A percentile compares a stretch with the other conserved stretches of the same genome.
Conservation (phyloP, 23 red algal species). For the Gracilaria gracilis region DNA sequence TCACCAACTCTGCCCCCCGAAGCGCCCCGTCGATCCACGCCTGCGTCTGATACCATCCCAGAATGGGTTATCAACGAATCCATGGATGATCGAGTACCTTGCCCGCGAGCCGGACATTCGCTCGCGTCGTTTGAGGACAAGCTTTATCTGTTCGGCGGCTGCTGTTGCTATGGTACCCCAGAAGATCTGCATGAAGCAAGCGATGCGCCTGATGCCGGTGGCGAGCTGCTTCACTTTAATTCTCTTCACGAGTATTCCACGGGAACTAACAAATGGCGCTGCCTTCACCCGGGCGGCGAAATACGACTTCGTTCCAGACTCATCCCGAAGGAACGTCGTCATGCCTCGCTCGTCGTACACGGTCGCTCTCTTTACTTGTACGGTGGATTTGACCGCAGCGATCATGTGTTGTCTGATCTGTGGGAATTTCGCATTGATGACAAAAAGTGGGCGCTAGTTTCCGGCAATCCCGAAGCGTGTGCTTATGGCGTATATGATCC, state of each 20-base stretch:
- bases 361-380: constrained; percentile 78
- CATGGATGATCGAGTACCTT: constrained; percentile 38
- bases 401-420: constrained; percentile 90
- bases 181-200: constrained; percentile 14
- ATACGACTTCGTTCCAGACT: constrained; percentile 5
- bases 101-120: constrained; percentile 80
- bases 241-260: constrained; percentile 79
- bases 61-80: constrained; percentile 36
- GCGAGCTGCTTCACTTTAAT: constrained; percentile 68
- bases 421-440: constrained; percentile 84
- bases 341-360: constrained; percentile 81
- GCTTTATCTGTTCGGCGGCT: constrained; percentile 94
- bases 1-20: not conserved
- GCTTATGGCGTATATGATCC: constrained; percentile 14
- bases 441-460: constrained; percentile 28
- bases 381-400: constrained; percentile 85
- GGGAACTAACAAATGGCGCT: constrained; percentile 59
- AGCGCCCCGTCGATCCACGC: not conserved
- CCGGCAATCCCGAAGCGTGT: constrained; percentile 11
- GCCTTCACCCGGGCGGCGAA: constrained; percentile 39
- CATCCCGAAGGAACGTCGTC: constrained; percentile 70
- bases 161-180: constrained; percentile 28
- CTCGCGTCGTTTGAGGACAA: constrained; percentile 76
- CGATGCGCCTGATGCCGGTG: not conserved
- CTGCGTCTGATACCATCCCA: constrained; percentile 1